A percentile compares a stretch with the other conserved stretches of the same genome.
Conservation (phyloP, 495 filamentous ascomycete genomes). For the Terfezia claveryi region DNA sequence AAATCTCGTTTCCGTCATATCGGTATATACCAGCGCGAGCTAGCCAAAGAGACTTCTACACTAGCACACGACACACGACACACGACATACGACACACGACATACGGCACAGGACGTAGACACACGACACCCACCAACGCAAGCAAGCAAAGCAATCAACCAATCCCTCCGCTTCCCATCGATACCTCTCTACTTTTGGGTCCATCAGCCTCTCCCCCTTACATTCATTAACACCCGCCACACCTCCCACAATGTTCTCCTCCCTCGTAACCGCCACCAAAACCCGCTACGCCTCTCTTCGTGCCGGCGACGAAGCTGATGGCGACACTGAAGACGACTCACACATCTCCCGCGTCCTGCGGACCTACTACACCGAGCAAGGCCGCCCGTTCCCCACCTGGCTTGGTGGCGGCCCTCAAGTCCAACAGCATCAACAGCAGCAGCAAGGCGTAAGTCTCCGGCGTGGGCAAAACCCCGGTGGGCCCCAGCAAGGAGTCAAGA, state of each 20-base stretch:
- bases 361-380: conserved; percentile 80
- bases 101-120: too few relatives aligned
- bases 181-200: too few relatives aligned
- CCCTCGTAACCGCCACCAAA: conserved; percentile 18
- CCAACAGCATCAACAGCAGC: conserved; percentile 25
- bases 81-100: too few relatives aligned
- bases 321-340: conserved; percentile 83
- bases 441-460: conserved; percentile 1
- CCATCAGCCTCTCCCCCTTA: background rate
- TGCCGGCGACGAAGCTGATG: conserved; percentile 41
- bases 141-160: too few relatives aligned
- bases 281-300: conserved; percentile 17
- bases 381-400: conserved; percentile 57
- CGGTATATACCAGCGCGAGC: too few relatives aligned
- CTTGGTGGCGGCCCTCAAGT: conserved; percentile 64
- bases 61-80: too few relatives aligned
- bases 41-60: too few relatives aligned
- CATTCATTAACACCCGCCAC: background rate
- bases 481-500: conserved; percentile 23
- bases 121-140: too few relatives aligned
- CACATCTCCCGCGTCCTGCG: conserved; percentile 90
- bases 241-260: conserved; percentile 9
- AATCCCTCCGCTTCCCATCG: too few relatives aligned
- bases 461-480: conserved; percentile 6
- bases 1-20: too few relatives aligned